phyloP scores from a whole-genome alignment of 2,329 filamentous ascomycete species.

The Cladorrhinum sp. region DNA sequence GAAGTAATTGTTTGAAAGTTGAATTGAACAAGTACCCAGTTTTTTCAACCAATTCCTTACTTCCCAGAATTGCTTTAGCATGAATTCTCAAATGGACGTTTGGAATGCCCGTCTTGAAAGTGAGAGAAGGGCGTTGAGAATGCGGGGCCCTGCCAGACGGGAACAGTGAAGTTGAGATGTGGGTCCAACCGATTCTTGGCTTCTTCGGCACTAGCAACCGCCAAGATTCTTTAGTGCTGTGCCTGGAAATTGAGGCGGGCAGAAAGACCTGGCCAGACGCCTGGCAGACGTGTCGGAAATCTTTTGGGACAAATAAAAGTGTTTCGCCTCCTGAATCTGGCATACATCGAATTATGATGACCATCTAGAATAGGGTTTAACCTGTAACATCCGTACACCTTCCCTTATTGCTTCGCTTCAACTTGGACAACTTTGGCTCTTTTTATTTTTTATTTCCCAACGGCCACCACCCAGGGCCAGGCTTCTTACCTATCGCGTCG shows the following conservation, averaged over 20 bases:
- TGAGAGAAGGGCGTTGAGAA: not conserved
- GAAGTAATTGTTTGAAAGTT: no score
- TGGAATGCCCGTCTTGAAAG: not conserved
- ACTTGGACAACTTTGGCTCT: no score
- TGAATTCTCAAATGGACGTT: not conserved
- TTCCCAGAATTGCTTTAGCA: not conserved
- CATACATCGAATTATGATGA: slow-evolving; percentile 9
- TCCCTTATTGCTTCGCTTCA: no score
- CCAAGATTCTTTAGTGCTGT: not conserved
- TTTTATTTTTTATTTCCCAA: no score
- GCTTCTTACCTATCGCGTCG: no score
- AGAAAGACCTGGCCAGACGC: slow-evolving; percentile 20
- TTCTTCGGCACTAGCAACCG: not conserved
- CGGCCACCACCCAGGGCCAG: no score
- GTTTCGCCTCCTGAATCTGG: slow-evolving; percentile 23
- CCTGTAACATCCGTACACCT: no score
- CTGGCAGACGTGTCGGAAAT: slow-evolving; percentile 20
- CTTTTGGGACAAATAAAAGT: slow-evolving; percentile 9
- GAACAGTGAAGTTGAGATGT: not conserved
- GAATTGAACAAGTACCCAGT: not conserved
- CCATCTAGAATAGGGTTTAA: no score
- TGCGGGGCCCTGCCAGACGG: not conserved
- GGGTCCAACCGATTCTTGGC: slow-evolving; percentile 2
- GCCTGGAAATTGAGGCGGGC: slow-evolving; percentile 19
- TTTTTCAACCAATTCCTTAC: no score